These are phyloP conservation scores for Thelephora terrestris DNA, from an alignment of 1,284 basidiomycete genomes.

Conservation along the genomic window DNA sequence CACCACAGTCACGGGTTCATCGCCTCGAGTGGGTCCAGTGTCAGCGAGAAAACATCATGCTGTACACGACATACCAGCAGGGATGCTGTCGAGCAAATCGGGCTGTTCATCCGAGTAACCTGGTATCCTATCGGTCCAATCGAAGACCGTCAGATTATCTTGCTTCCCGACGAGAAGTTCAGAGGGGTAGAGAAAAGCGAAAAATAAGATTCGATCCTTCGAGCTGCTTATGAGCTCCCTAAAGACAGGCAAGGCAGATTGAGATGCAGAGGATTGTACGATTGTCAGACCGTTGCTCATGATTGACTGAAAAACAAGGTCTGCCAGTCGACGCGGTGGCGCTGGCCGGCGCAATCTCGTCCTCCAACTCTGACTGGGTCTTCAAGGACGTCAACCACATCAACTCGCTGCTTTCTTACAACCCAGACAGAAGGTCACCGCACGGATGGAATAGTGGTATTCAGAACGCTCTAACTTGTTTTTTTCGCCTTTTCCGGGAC, in stretches of 20 bases:
- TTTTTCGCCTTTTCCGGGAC: no score
- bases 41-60: background rate
- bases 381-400: no score
- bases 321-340: no score
- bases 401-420: no score
- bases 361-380: no score
- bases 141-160: slow-evolving; percentile 31
- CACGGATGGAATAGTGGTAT: no score
- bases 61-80: slow-evolving; percentile 31
- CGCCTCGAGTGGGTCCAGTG: background rate
- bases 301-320: background rate
- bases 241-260: slow-evolving; percentile 52
- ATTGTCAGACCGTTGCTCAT: slow-evolving; percentile 30
- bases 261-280: slow-evolving; percentile 55
- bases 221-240: slow-evolving; percentile 25
- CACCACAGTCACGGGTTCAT: slow-evolving; percentile 40
- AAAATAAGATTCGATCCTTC: slow-evolving; percentile 33
- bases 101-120: slow-evolving; percentile 34
- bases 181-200: slow-evolving; percentile 52
- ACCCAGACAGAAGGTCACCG: no score
- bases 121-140: slow-evolving; percentile 45
- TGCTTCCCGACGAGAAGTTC: slow-evolving; percentile 9
- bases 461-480: no score
- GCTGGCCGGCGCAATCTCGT: no score
- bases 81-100: slow-evolving; percentile 34